These are phyloP conservation scores for Rauvolfia tetraphylla DNA, from an alignment of 257 asterid species.

Conservation along the genomic window DNA sequence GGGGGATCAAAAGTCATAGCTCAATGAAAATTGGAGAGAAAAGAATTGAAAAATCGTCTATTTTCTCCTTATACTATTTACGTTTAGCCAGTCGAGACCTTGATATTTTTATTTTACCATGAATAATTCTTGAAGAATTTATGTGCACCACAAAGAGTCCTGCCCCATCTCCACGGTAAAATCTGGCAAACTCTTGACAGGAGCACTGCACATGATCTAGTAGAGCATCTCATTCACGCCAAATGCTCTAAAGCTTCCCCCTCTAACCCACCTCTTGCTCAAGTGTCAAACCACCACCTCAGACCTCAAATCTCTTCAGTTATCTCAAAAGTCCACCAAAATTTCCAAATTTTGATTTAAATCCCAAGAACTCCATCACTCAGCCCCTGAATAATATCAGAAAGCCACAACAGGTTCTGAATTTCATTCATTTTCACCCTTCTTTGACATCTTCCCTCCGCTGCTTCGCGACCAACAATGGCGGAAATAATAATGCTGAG, in stretches of 20 bases:
- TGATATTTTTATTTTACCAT: no score
- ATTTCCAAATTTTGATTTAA: slow-evolving; percentile 42
- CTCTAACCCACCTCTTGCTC: slow-evolving; percentile 15
- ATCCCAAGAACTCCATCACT: slow-evolving; percentile 17
- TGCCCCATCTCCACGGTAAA: no score
- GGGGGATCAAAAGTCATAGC: no score
- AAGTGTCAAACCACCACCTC: slow-evolving; percentile 19
- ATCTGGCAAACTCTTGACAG: no score
- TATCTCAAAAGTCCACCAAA: slow-evolving; percentile 28
- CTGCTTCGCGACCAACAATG: slow-evolving; percentile 45
- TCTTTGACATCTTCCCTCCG: slow-evolving; percentile 39
- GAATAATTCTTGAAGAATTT: no score
- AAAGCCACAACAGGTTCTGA: slow-evolving; percentile 14
- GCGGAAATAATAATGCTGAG: slow-evolving; percentile 22
- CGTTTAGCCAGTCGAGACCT: no score
- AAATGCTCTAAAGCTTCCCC: slow-evolving; percentile 61
- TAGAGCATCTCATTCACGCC: no score
- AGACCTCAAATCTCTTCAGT: slow-evolving; percentile 26
- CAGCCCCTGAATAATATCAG: slow-evolving; percentile 14
- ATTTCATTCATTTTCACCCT: slow-evolving; percentile 26
- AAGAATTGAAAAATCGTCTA: no score
- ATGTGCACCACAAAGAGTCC: no score
- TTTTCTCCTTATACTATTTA: no score
- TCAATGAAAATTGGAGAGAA: no score
- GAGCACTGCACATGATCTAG: no score